Evolutionary conservation across 257 asterid genomes (phyloP).

Genomic region (Solanum bukasovii): DNA sequence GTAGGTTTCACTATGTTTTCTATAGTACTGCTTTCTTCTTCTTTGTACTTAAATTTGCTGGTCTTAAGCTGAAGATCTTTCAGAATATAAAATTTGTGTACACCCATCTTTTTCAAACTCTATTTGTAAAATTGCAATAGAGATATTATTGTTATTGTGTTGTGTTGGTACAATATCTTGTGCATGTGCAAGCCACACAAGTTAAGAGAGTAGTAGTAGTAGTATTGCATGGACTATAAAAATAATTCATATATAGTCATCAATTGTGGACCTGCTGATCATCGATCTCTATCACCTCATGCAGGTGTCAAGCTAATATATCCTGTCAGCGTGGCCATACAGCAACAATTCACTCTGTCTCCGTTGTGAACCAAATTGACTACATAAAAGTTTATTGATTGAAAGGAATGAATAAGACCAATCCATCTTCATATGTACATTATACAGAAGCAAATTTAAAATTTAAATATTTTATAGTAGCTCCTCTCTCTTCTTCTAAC

Average conservation of each 20-base stretch:
- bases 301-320: neutral
- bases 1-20: too few species aligned
- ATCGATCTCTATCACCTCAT: neutral
- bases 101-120: too few species aligned
- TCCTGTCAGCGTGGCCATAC: neutral
- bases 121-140: too few species aligned
- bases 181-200: neutral
- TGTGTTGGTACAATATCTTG: neutral
- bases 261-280: neutral
- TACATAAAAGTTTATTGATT: too few species aligned
- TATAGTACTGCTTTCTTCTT: too few species aligned
- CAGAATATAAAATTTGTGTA: too few species aligned
- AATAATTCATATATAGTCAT: neutral
- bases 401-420: fast-evolving
- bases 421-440: too few species aligned
- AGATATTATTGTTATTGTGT: too few species aligned
- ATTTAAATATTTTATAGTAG: neutral
- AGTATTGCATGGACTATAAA: neutral
- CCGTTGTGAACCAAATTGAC: neutral
- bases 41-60: too few species aligned
- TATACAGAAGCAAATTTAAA: neutral
- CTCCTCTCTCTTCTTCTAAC: neutral
- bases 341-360: neutral
- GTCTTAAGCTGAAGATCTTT: too few species aligned
- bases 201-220: neutral